Evolutionary conservation across 208 protist genomes (phyloP).

Genomic region (Acanthamoeba castellanii): DNA sequence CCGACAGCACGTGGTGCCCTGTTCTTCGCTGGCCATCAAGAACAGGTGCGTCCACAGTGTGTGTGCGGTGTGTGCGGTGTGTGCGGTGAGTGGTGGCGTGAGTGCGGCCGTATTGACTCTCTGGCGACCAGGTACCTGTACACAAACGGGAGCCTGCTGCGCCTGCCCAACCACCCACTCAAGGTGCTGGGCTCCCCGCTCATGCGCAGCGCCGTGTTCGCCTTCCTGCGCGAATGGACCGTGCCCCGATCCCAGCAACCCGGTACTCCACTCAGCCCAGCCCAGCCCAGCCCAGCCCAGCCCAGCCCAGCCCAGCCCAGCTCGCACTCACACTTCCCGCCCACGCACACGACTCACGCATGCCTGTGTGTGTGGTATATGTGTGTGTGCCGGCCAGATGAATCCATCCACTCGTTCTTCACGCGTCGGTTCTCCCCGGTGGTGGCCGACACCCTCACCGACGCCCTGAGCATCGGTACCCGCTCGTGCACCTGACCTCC

Average conservation of each 20-base stretch:
- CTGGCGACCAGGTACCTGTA: not conserved
- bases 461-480: constrained; percentile 52
- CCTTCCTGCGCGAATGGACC: constrained; percentile 30
- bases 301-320: too few relatives aligned
- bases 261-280: not conserved
- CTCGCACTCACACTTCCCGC: too few relatives aligned
- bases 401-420: constrained; percentile 50
- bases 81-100: not conserved
- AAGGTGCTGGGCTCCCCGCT: constrained; percentile 17
- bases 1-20: not conserved
- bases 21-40: constrained; percentile 21
- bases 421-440: constrained; percentile 38
- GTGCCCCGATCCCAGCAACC: not conserved
- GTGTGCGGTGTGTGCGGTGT: not conserved
- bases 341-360: not conserved
- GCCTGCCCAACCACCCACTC: constrained; percentile 15
- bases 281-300: too few relatives aligned
- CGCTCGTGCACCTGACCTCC: not conserved
- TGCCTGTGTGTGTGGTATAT: not conserved
- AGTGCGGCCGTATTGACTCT: not conserved
- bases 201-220: constrained; percentile 4
- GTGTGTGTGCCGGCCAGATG: not conserved
- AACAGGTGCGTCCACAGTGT: not conserved
- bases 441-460: constrained; percentile 13
- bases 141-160: not conserved